phyloP scores from a whole-genome alignment of 495 filamentous ascomycete genomes.

The Aspergillus nidulans region DNA sequence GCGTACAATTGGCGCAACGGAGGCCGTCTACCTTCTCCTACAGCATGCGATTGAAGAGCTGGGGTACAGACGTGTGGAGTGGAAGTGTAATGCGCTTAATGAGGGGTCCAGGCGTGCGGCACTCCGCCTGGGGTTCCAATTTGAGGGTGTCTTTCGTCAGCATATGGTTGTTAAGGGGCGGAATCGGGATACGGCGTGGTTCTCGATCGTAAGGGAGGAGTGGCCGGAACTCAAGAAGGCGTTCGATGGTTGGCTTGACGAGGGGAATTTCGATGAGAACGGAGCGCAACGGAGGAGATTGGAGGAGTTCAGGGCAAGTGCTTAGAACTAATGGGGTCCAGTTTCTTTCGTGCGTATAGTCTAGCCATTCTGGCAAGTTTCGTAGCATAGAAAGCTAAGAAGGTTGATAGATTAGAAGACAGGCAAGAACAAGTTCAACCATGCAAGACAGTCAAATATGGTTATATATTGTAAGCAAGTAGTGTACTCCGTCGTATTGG shows the following conservation, averaged over 20 bases:
- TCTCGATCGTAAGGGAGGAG: slow-evolving; percentile 46
- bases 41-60: slow-evolving; percentile 44
- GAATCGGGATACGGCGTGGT: slow-evolving; percentile 55
- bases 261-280: slow-evolving; percentile 44
- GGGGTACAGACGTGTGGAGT: slow-evolving; percentile 52
- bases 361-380: too few relatives aligned
- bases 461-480: too few relatives aligned
- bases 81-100: slow-evolving; percentile 55
- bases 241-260: slow-evolving; percentile 45
- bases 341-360: too few relatives aligned
- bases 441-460: too few relatives aligned
- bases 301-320: slow-evolving; percentile 10
- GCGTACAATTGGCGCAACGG: slow-evolving; percentile 46
- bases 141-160: slow-evolving; percentile 52
- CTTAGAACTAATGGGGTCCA: too few relatives aligned
- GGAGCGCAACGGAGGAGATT: slow-evolving; percentile 40
- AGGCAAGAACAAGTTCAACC: too few relatives aligned
- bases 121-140: slow-evolving; percentile 46
- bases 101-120: slow-evolving; percentile 45
- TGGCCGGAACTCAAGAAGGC: slow-evolving; percentile 45
- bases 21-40: slow-evolving; percentile 46
- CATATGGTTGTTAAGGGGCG: slow-evolving; percentile 54
- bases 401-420: too few relatives aligned
- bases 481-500: too few relatives aligned
- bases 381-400: too few relatives aligned